These are phyloP conservation scores for Dicorynia guianensis DNA, from an alignment of 306 rosid genomes.

Conservation along the genomic window DNA sequence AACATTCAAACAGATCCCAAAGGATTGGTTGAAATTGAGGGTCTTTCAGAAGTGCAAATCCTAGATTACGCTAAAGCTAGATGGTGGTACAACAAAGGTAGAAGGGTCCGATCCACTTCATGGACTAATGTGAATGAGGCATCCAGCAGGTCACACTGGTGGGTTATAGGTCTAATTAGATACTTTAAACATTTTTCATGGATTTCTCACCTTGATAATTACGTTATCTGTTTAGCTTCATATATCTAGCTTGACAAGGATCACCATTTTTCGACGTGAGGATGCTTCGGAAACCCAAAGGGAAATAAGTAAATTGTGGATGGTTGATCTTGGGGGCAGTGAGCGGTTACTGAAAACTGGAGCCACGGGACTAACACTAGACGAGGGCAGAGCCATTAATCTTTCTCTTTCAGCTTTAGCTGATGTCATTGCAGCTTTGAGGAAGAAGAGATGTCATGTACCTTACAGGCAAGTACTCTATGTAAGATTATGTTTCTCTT, in stretches of 20 bases:
- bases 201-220: conserved; percentile 82
- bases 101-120: conserved; percentile 83
- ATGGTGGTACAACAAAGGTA: conserved; percentile 91
- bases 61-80: conserved; percentile 73
- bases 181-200: conserved; percentile 46
- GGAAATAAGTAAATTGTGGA: conserved; percentile 86
- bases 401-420: conserved; percentile 97
- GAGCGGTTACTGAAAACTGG: conserved; percentile 92
- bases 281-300: conserved; percentile 60
- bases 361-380: conserved; percentile 87
- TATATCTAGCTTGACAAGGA: conserved; percentile 98
- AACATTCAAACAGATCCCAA: conserved; percentile 92
- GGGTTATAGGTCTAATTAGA: conserved; percentile 59
- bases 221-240: conserved; percentile 93
- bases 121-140: conserved; percentile 95
- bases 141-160: conserved; percentile 99
- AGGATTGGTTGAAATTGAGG: conserved; percentile 87
- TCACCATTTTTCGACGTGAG: conserved; percentile 72
- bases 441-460: conserved; percentile 85
- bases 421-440: conserved; percentile 91
- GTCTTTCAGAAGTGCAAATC: conserved; percentile 84
- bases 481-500: conserved; percentile 33
- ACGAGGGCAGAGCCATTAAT: conserved; percentile 96
- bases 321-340: conserved; percentile 99
- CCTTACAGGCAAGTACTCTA: conserved; percentile 82